Base-by-base conservation (phyloP, 306 rosid species). In the Glycine latifolia region DNA sequence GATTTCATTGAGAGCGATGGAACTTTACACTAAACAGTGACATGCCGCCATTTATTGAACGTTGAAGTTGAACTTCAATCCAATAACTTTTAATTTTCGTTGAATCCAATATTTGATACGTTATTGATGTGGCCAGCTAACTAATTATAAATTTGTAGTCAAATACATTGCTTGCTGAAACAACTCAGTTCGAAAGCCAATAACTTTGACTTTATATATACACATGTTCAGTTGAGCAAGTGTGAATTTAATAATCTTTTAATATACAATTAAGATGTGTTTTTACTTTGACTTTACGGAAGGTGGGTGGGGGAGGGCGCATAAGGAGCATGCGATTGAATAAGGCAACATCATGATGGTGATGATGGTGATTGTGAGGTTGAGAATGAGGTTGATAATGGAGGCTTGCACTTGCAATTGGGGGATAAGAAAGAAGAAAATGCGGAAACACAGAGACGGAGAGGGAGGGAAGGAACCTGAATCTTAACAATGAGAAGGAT, bases 1-100 rank as follows among this genome's bases (percentile, higher is more conserved):
- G 67, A 61, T 67, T 41, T 44, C 5, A 55, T n/a, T n/a, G n/a
- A n/a, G n/a, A n/a, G n/a, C n/a, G n/a, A n/a, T 6, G 2, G 43
- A 65, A 41, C 56, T 37, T 66, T 67, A 78, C 12, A 71, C 47
- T 37, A 50, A 78, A 78, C 17, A 71, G 17, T 33, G 62, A 70
- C n/a, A 11, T 35, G 85, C 60, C 81, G 65, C 75, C 41, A 58
- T 69, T 76, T 6, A 35, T 82, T 82, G 77, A 82, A 76, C 73
- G 81, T 68, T 82, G 77, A 82, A 82, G 17, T 47, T 68, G 58
- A 68, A 81, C 15, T 9, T 20, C 0, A 67, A 20, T 67, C 31
- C 12, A 16, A 67, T 67, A n/a, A 15, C 13, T 5, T 3, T 52
- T 55, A n/a, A 1, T 15, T 6, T 55, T 55, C 58, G 15, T 9